These are phyloP conservation scores for Theobroma cacao DNA, from an alignment of 345 rosid genomes.

Conservation along the genomic window DNA sequence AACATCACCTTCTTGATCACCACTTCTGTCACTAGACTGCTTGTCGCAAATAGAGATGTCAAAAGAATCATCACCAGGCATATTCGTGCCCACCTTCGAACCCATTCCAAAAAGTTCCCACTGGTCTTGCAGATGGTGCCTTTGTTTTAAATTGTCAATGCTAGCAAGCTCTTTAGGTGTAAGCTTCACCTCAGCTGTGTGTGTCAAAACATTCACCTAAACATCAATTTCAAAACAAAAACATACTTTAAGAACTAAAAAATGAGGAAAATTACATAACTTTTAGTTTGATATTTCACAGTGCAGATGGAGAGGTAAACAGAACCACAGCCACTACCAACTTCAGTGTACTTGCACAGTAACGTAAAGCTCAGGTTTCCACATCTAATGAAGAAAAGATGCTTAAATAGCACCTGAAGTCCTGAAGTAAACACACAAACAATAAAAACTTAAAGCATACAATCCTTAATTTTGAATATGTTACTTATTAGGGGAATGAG, in stretches of 20 bases:
- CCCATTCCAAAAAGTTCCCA: slow-evolving; percentile 40
- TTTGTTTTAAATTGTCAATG: slow-evolving; percentile 38
- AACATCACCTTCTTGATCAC: neutral
- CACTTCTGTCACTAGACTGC: neutral
- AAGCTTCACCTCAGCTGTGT: slow-evolving; percentile 40
- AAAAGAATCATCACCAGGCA: neutral
- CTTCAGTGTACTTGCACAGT: neutral
- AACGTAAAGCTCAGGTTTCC: neutral
- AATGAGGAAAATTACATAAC: neutral
- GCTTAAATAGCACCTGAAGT: neutral
- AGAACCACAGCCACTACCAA: neutral
- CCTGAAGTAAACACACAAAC: neutral
- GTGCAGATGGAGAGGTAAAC: neutral
- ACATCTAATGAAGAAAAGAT: neutral
- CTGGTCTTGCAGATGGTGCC: slow-evolving; percentile 54
- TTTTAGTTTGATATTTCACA: neutral
- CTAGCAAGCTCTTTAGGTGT: neutral
- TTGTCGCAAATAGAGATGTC: neutral
- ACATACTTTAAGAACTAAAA: neutral
- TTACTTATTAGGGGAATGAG: neutral
- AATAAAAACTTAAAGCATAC: neutral
- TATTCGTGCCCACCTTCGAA: slow-evolving; percentile 14
- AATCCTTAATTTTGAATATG: too few relatives aligned
- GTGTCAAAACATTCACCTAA: slow-evolving; percentile 64
- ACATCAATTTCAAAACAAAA: neutral